These are phyloP conservation scores for Linum usitatissimum DNA, from an alignment of 345 rosid genomes.

Conservation along the genomic window DNA sequence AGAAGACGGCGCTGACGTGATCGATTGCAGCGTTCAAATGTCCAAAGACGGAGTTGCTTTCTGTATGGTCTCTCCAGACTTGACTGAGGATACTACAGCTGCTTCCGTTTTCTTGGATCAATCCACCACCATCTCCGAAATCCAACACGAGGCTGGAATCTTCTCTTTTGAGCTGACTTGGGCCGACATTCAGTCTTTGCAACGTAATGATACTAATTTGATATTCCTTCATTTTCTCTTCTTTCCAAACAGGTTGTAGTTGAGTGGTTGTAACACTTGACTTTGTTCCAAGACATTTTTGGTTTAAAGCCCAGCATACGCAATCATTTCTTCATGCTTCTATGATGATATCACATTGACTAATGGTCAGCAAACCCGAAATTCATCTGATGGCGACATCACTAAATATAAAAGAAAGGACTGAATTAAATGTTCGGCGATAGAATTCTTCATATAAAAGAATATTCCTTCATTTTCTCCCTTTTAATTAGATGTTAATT, in stretches of 20 bases:
- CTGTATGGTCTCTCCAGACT: conserved; percentile 57
- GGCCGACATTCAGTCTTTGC: conserved; percentile 68
- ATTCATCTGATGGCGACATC: too few species aligned
- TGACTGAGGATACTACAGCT: conserved; percentile 49
- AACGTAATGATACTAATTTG: conserved; percentile 31
- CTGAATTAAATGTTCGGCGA: too few species aligned
- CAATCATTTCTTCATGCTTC: too few species aligned
- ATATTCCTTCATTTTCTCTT: not conserved
- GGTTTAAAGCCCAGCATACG: too few species aligned
- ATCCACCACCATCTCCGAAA: conserved; percentile 42
- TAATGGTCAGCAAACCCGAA: too few species aligned
- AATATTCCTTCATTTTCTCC: too few species aligned
- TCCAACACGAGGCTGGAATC: conserved; percentile 49
- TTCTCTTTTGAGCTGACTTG: conserved; percentile 86
- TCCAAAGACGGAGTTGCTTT: conserved; percentile 73
- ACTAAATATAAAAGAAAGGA: too few species aligned
- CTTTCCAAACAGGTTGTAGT: not conserved
- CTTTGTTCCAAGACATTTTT: too few species aligned
- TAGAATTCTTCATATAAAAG: not conserved
- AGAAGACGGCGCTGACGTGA: conserved; percentile 62
- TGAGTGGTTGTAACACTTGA: not conserved
- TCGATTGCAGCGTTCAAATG: conserved; percentile 81
- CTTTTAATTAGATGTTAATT: not conserved
- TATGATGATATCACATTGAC: too few species aligned
- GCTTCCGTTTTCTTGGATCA: conserved; percentile 40